These are phyloP conservation scores for Hemerocallis citrina DNA, from an alignment of 106 monocot species.

Conservation along the genomic window DNA sequence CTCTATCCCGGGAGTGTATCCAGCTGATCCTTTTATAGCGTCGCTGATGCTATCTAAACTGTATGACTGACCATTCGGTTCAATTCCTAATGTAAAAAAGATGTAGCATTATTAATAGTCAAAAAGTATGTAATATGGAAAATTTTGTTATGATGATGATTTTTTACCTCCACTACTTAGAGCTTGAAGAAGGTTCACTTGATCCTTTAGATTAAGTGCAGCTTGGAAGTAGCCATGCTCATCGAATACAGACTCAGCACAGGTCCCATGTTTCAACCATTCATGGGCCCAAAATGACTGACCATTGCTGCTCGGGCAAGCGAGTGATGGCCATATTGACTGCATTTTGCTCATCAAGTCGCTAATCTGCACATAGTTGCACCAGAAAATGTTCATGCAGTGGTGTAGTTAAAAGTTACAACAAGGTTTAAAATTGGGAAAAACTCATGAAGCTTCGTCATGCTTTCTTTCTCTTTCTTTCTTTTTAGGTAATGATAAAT, in stretches of 20 bases:
- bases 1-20: conserved; percentile 29
- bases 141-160: too few species aligned
- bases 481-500: too few species aligned
- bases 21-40: conserved; percentile 20
- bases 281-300: conserved; percentile 45
- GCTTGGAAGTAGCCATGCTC: conserved; percentile 43
- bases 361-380: conserved; percentile 22
- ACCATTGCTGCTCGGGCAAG: conserved; percentile 44
- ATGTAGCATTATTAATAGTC: neutral
- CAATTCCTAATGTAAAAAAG: conserved; percentile 4
- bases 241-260: conserved; percentile 32
- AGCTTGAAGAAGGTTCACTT: conserved; percentile 20
- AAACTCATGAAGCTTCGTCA: too few species aligned
- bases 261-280: conserved; percentile 69
- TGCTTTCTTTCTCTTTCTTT: too few species aligned
- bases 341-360: conserved; percentile 22
- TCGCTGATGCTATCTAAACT: conserved; percentile 14
- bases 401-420: too few species aligned
- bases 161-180: conserved; percentile 17
- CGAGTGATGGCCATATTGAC: conserved; percentile 40
- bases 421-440: too few species aligned
- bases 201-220: conserved; percentile 25
- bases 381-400: too few species aligned
- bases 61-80: conserved; percentile 22
- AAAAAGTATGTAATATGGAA: too few species aligned